Percentiles rank a stretch among this genome's conserved stretches.
phyloP scores from a whole-genome alignment of 164 flowering plant genomes.

The Nymphaea colorata region DNA sequence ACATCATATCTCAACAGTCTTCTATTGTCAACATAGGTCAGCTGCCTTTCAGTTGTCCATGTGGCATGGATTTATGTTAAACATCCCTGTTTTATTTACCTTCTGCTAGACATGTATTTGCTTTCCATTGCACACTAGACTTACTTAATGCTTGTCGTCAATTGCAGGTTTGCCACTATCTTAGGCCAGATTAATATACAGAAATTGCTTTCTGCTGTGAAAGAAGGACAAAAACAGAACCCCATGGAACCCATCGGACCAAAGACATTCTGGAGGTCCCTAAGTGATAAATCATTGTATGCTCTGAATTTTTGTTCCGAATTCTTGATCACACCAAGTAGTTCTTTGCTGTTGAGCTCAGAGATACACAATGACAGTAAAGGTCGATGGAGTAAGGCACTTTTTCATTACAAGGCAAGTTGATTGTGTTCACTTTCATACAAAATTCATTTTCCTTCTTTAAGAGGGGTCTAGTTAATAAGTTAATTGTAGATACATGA shows the following conservation, averaged over 20 bases:
- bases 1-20: no score
- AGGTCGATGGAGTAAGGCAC: slow-evolving; percentile 42
- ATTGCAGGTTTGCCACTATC: slow-evolving; percentile 54
- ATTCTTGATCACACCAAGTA: slow-evolving; percentile 40
- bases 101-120: no score
- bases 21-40: no score
- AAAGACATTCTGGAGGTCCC: slow-evolving; percentile 21
- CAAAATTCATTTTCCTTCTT: not conserved
- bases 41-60: no score
- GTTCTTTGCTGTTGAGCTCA: slow-evolving; percentile 39
- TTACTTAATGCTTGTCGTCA: not conserved
- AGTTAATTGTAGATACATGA: no score
- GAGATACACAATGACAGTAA: slow-evolving; percentile 36
- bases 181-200: slow-evolving; percentile 74
- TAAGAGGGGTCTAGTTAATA: no score
- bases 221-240: slow-evolving; percentile 8
- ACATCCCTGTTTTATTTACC: no score
- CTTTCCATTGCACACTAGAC: no score
- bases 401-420: slow-evolving; percentile 61
- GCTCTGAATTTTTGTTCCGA: slow-evolving; percentile 58
- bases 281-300: slow-evolving; percentile 52
- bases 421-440: not conserved
- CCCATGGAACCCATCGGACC: slow-evolving; percentile 24
- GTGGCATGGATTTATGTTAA: no score
- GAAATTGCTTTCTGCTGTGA: slow-evolving; percentile 45